These are phyloP conservation scores for Solanum neorickii DNA, from an alignment of 257 asterid species.

Conservation along the genomic window DNA sequence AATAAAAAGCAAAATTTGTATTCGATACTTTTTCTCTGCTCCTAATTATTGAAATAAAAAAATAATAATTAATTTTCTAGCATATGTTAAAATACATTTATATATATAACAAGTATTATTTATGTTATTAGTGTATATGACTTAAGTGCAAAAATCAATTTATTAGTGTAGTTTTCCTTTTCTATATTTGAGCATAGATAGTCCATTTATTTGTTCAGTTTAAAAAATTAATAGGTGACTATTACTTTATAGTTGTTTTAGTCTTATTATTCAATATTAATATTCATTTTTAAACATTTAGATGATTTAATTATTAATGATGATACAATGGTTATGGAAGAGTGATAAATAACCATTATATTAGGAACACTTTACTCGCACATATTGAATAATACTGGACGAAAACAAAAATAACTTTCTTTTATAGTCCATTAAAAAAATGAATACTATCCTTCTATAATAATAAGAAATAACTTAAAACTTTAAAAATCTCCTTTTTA, in stretches of 20 bases:
- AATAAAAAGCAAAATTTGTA: not conserved
- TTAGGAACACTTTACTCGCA: too few species aligned
- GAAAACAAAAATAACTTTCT: too few species aligned
- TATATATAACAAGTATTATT: not conserved
- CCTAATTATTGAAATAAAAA: not conserved
- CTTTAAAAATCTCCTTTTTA: too few species aligned
- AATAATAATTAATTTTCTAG: not conserved
- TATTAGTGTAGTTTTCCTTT: not conserved
- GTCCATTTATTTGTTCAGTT: not conserved
- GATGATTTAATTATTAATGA: not conserved
- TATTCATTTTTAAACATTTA: not conserved
- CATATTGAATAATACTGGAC: too few species aligned
- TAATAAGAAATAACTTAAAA: too few species aligned
- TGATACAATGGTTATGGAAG: not conserved
- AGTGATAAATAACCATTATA: not conserved
- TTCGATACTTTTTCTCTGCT: not conserved
- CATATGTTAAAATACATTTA: not conserved
- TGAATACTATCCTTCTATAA: fast-evolving
- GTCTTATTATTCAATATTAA: not conserved
- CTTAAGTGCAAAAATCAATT: not conserved
- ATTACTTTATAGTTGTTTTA: not conserved
- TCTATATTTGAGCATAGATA: not conserved
- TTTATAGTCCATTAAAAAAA: too few species aligned
- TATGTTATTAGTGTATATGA: not conserved
- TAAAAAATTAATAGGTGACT: not conserved